Evolutionary conservation across 139 green algal genomes (phyloP), one percentile per base, ranked within the genome.

Genomic region (Pleodorina starrii): DNA sequence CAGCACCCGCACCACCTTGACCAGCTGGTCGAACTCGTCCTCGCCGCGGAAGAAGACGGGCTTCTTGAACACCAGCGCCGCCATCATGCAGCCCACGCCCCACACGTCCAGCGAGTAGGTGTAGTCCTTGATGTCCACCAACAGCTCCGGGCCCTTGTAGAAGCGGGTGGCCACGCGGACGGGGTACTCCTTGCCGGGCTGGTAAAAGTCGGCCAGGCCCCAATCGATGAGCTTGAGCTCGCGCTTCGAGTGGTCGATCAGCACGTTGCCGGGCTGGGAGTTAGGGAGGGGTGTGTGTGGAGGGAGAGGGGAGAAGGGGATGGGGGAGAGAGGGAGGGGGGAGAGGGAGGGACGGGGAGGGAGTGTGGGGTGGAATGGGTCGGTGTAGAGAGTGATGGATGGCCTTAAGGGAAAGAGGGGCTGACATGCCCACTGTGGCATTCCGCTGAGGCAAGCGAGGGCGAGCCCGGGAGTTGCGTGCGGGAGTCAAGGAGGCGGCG

Each of bases 21-120:
- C 97, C 75, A 99, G 94, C 94, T 99, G 98, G 90, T 99, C 98
- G 83, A 99, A 99, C 93, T 99, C 99, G 93, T 99, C 98, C 88
- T 99, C 97, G 2, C 98, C 98, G 66, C 98, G 51, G 89, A 95
- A 95, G 86, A 95, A 95, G 68, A 95, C 93, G 29, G 91, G 97
- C 91, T 98, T 98, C 59, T 96, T 94, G 93, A 99, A 99, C 44
- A 99, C 95, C 93, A 99, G 96, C n/a, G 96, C 96, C 9, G 95
- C 95, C 85, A 97, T 82, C 90, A 95, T 97, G 92, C 94, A 97
- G 38, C 98, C 98, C 46, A 99, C 91, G 63, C 92, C 96, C 98
- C 98, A 99, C 88, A 99, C 95, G 92, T 99, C 98, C 77, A 99
- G 93, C 44, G 92, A 94, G 92, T 97, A 97, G 59, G 96, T 94